phyloP scores from a whole-genome alignment of 176 grass and related monocot genomes.

The Otatea glauca region DNA sequence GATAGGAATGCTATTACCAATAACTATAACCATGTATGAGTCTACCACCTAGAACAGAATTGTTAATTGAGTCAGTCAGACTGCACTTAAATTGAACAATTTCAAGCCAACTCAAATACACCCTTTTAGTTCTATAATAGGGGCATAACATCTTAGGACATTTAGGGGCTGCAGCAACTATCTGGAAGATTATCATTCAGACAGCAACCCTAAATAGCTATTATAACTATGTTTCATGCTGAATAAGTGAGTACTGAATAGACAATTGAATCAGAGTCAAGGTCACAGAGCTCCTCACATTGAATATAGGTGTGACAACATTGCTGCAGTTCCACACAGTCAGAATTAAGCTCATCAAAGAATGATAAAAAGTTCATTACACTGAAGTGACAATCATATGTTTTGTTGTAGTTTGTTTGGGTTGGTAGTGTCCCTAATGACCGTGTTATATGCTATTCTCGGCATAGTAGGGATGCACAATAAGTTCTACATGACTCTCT shows the following conservation, averaged over 20 bases:
- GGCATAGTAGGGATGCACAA: neutral
- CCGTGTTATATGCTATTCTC: neutral
- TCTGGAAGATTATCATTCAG: neutral
- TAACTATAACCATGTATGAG: conserved; percentile 23
- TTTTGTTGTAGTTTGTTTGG: neutral
- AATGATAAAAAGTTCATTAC: neutral
- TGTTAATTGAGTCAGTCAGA: neutral
- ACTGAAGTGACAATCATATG: neutral
- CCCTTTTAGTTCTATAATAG: neutral
- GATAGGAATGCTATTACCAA: conserved; percentile 25
- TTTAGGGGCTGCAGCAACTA: neutral
- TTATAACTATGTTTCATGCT: neutral
- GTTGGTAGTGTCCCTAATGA: neutral
- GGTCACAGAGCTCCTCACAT: neutral
- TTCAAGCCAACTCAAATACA: neutral
- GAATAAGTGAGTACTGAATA: neutral
- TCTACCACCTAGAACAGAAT: neutral
- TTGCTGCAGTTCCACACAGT: neutral
- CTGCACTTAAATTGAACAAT: neutral
- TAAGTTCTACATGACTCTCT: conserved; percentile 14
- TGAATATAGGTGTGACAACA: neutral
- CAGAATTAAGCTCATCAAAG: neutral
- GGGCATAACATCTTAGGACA: neutral
- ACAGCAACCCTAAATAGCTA: neutral
- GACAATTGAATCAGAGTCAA: neutral